Evolutionary conservation across 176 grass and related monocot genomes (phyloP).

Genomic region (Oryza longistaminata): DNA sequence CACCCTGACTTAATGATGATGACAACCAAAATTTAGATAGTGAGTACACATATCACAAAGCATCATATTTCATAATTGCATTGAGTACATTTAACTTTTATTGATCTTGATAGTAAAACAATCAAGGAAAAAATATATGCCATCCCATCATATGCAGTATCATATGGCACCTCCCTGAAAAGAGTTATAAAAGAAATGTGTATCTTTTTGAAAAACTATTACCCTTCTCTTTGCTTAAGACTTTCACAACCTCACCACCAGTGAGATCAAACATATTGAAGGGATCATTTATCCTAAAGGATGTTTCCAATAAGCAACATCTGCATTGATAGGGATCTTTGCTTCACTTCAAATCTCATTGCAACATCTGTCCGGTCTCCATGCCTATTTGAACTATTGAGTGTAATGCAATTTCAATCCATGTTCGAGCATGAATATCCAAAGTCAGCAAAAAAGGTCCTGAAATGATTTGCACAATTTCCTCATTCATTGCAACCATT

Average conservation of each 20-base stretch:
- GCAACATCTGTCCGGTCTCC: neutral
- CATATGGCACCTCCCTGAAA: neutral
- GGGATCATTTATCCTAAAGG: neutral
- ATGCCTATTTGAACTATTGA: constrained; percentile 22
- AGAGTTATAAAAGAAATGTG: neutral
- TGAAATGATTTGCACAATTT: neutral
- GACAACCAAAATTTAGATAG: no score
- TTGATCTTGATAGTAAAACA: neutral
- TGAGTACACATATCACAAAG: neutral
- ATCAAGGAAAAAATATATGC: neutral
- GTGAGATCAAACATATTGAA: neutral
- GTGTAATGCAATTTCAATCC: neutral
- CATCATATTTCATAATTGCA: neutral
- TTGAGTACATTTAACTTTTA: neutral
- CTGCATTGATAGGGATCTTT: neutral
- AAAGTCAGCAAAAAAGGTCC: neutral
- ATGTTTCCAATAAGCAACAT: neutral
- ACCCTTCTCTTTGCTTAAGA: neutral
- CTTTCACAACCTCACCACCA: neutral
- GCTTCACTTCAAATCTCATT: constrained; percentile 13
- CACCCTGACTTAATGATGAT: neutral
- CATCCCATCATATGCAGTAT: neutral
- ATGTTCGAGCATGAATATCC: neutral
- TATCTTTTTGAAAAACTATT: neutral
- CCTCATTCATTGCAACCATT: neutral